Evolutionary conservation across 257 asterid species (phyloP).

Genomic region (Jacaranda copaia): DNA sequence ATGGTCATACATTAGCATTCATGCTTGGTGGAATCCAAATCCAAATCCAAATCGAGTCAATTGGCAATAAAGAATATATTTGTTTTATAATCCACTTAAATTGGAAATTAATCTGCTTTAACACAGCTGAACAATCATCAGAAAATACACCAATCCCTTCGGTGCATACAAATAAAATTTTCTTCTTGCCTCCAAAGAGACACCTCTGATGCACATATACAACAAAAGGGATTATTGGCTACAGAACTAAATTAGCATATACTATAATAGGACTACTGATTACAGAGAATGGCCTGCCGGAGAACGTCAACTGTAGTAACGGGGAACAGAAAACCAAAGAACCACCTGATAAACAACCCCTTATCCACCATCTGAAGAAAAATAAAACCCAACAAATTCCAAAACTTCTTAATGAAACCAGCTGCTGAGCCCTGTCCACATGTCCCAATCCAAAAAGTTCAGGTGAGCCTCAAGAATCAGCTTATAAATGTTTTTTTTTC

Average conservation of each 20-base stretch:
- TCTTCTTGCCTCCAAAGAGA: slow-evolving; percentile 17
- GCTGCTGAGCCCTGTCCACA: neutral
- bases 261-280: neutral
- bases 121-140: neutral
- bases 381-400: neutral
- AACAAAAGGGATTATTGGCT: neutral
- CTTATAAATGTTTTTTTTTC: neutral
- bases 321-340: neutral
- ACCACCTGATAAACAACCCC: neutral
- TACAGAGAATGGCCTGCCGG: slow-evolving; percentile 11
- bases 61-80: too few species aligned
- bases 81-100: too few species aligned
- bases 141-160: neutral
- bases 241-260: too few species aligned
- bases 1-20: too few species aligned
- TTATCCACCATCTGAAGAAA: neutral
- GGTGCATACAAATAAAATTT: neutral
- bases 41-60: too few species aligned
- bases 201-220: neutral
- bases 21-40: too few species aligned
- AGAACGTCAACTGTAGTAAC: neutral
- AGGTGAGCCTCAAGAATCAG: slow-evolving; percentile 9
- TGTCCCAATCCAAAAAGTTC: neutral
- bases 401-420: neutral
- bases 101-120: too few species aligned